Base-by-base conservation (phyloP, 2,329 filamentous ascomycete genomes). In the Trichoderma gracile region DNA sequence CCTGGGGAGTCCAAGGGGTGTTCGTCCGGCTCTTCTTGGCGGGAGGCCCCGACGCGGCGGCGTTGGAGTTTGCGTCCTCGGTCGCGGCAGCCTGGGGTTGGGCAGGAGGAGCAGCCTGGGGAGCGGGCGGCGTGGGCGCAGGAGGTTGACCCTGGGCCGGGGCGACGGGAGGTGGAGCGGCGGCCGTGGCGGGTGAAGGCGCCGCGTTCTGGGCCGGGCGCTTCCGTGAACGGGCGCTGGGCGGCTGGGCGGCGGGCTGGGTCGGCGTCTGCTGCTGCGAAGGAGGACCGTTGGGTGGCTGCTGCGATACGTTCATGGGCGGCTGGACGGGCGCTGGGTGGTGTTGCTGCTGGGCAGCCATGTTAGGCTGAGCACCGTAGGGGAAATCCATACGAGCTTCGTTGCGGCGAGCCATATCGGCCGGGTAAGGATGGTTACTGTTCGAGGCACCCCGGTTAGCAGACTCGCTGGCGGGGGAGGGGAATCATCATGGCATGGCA, bases 1-100 rank as follows among this genome's bases (percentile, higher is more conserved):
- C 95, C 40, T 91, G 91, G 2, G 94, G 92, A 2, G 93, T 97
- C 95, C 95, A 99, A 0, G 95, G 95, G 3, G 95, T 99, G 75
- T 99, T 99, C n/a, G 95, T 98, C 66, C 95, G 85, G 72, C 92
- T 95, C 81, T 97, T 97, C 81, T 98, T 99, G 54, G 86, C 82
- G 7, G 87, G 86, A 1, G 86, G 86, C 30, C 82, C 82, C 6
- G 71, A 67, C 52, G 70, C 49, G 64, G 69, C 62, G 64, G 76
- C 62, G 65, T 76, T 58, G 60, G 74, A 58, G 65, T 70, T 70
- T 67, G 67, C 70, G 59, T 78, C 75, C 19, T 77, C 75, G 42
- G 62, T 66, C n/a, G 73, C 62, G 9, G 70, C 69, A 63, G 72
- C 40, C 27, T 55, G 73, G 2, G 73, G 62, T 60, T 73, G 74